Conservation (phyloP, 305 asterid genomes). For the Fraxinus angustifolia region DNA sequence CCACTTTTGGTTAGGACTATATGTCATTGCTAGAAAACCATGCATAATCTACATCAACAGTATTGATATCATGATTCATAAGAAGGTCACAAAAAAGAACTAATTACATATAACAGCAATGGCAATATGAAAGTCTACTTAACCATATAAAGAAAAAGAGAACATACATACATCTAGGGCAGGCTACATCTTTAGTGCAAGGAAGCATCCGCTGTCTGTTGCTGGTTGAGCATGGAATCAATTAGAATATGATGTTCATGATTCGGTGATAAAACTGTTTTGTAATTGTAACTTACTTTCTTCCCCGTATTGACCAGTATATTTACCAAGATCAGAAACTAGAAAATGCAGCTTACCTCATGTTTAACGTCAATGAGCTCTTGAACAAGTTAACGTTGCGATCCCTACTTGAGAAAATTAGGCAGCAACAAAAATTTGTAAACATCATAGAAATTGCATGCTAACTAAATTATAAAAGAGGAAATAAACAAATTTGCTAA, state of each 20-base stretch:
- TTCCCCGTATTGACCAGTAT: neutral
- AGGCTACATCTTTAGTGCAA: conserved; percentile 36
- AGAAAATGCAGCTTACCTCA: conserved; percentile 49
- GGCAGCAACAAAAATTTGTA: conserved; percentile 8
- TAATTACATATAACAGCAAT: neutral
- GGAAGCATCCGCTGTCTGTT: conserved; percentile 50
- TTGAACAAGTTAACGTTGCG: conserved; percentile 66
- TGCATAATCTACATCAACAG: neutral
- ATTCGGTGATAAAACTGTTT: neutral
- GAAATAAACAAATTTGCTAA: conserved; percentile 31
- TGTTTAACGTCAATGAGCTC: conserved; percentile 50
- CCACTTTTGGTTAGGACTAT: neutral
- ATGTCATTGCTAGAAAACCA: neutral
- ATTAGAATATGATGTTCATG: conserved; percentile 24
- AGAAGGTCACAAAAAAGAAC: neutral
- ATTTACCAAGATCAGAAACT: conserved; percentile 2
- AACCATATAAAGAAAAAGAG: conserved; percentile 3
- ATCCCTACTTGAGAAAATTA: conserved; percentile 50
- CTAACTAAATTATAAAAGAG: conserved; percentile 10
- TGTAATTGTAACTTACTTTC: conserved; percentile 8
- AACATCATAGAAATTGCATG: conserved; percentile 12
- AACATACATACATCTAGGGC: conserved; percentile 47
- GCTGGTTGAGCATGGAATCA: conserved; percentile 22
- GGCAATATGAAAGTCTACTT: neutral
- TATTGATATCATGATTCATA: neutral